Evolutionary conservation across 345 rosid genomes (phyloP), one percentile per base, ranked within the genome.

Genomic region (Brassica rapa): DNA sequence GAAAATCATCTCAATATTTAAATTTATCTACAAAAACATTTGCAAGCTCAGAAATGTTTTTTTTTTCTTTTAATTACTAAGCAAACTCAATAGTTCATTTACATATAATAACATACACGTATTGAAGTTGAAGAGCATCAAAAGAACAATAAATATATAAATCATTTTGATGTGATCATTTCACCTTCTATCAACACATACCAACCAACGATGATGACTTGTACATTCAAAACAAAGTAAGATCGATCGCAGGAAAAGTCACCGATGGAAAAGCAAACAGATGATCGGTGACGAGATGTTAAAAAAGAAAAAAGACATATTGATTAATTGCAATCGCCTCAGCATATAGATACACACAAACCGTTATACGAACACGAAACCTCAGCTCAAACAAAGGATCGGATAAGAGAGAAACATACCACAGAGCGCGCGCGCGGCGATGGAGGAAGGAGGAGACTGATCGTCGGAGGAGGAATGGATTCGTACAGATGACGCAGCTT

Each of bases 351-450:
- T 7, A 35, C 41, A 6, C 29, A 25, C 29, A 33, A 33, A 33
- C 37, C 37, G 37, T 1, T 33, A 72, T 8, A 29, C 3, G 12
- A 63, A 41, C 3, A 72, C 41, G 30, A 57, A 78, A n/a, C 57
- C 21, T 32, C 73, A 67, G 59, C 73, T 72, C 11, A 73, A 59
- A 72, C 4, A 62, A 43, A 80, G 15, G 79, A 69, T 74, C 71
- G 30, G 83, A 62, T 0, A 69, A 73, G 12, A 2, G 21, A 69
- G 63, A 46, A 61, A 80, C 56, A 64, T 80, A 80, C 83, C 83
- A 68, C 79, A 39, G 4, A 41, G 35, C 75, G 75, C 27, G 19
- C 27, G 53, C 30, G 4, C 27, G 53, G 63, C 61, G 82, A 67
- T 60, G 41, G 55, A 14, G 8, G 25, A 8, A 39, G 23, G 39